Evolutionary conservation across 345 rosid species (phyloP).

Genomic region (Trapa bicornis): DNA sequence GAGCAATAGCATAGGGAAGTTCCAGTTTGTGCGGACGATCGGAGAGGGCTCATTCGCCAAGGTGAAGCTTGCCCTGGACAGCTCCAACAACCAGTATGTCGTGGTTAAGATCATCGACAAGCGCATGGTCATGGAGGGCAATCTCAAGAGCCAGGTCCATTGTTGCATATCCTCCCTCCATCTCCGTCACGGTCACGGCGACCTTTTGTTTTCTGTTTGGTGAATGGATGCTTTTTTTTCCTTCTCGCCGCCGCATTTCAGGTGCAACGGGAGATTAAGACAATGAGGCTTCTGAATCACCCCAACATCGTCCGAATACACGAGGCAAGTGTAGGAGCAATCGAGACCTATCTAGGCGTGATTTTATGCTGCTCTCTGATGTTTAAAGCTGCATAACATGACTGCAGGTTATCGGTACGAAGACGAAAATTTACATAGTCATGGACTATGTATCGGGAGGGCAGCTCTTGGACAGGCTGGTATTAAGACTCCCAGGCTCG

Average conservation of each 20-base stretch:
- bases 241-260: constrained; percentile 8
- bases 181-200: neutral
- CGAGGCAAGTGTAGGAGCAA: constrained; percentile 27
- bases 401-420: constrained; percentile 70
- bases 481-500: constrained; percentile 6
- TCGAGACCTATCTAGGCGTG: neutral
- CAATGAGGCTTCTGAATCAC: constrained; percentile 82
- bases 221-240: neutral
- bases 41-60: constrained; percentile 90
- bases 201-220: neutral
- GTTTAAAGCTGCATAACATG: neutral
- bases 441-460: constrained; percentile 86
- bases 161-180: neutral
- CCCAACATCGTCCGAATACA: constrained; percentile 67
- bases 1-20: constrained; percentile 55
- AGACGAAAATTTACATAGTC: constrained; percentile 72
- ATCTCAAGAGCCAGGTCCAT: constrained; percentile 55
- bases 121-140: constrained; percentile 47
- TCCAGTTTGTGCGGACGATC: constrained; percentile 49
- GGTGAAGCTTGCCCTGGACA: constrained; percentile 73
- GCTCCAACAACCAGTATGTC: constrained; percentile 36
- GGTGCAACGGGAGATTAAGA: constrained; percentile 73
- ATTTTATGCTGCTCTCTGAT: neutral
- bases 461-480: constrained; percentile 77
- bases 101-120: constrained; percentile 83